These are phyloP conservation scores for Scedosporium boydii DNA, from an alignment of 2,329 filamentous ascomycete species.

Conservation along the genomic window DNA sequence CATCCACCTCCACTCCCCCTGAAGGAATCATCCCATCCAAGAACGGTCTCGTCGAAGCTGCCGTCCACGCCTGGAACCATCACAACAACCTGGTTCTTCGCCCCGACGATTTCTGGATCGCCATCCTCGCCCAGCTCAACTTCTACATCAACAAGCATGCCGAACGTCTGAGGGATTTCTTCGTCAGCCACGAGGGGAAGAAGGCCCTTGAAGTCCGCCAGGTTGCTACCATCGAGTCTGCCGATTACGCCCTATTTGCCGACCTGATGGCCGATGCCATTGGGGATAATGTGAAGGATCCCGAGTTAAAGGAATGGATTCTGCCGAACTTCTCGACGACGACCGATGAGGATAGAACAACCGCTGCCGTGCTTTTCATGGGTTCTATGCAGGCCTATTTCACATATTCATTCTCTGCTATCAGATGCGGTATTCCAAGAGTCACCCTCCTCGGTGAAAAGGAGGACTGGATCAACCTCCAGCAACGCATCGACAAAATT, in stretches of 20 bases:
- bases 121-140: slow-evolving; percentile 38
- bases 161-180: slow-evolving; percentile 29
- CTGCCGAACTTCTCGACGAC: slow-evolving; percentile 44
- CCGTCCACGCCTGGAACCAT: slow-evolving; percentile 27
- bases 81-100: slow-evolving; percentile 36
- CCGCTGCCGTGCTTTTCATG: slow-evolving; percentile 40
- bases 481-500: slow-evolving; percentile 26
- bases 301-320: slow-evolving; percentile 33
- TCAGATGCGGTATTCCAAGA: slow-evolving; percentile 37
- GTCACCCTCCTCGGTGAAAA: slow-evolving; percentile 40
- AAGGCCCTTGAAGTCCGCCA: slow-evolving; percentile 12
- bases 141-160: slow-evolving; percentile 35
- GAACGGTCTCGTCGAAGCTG: slow-evolving; percentile 29
- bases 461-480: slow-evolving; percentile 31
- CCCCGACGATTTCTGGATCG: slow-evolving; percentile 43
- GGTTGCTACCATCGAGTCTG: slow-evolving; percentile 17
- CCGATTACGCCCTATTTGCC: slow-evolving; percentile 15
- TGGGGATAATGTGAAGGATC: slow-evolving; percentile 28
- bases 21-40: background rate
- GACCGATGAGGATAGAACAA: slow-evolving; percentile 28
- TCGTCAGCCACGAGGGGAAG: slow-evolving; percentile 30
- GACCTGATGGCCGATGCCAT: slow-evolving; percentile 29
- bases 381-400: slow-evolving; percentile 36
- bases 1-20: background rate
- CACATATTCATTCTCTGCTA: slow-evolving; percentile 16